These are phyloP conservation scores for Phycomyces blakesleeanus DNA, from an alignment of 192 early-diverging fungal genomes.

Conservation along the genomic window DNA sequence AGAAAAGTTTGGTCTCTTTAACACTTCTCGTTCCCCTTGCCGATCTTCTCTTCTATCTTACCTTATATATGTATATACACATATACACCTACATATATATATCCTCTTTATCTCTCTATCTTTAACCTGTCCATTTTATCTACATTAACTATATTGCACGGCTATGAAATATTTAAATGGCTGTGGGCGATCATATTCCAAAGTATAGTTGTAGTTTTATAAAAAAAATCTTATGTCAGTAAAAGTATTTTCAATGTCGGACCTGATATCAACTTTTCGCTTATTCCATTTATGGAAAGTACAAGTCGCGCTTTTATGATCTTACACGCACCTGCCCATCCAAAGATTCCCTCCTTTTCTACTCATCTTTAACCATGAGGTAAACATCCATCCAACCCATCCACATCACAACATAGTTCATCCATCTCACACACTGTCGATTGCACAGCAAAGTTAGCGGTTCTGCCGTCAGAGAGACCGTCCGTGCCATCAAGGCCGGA, in stretches of 20 bases:
- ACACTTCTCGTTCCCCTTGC: too few species aligned
- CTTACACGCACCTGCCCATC: conserved; percentile 1
- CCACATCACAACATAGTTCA: background rate
- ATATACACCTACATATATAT: too few species aligned
- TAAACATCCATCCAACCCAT: conserved; percentile 17
- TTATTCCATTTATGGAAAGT: background rate
- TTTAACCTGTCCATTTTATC: background rate
- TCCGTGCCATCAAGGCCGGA: conserved; percentile 61
- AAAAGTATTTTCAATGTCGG: background rate
- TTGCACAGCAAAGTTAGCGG: conserved; percentile 76
- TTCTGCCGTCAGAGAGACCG: conserved; percentile 82
- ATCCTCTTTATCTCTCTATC: background rate
- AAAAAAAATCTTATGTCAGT: too few species aligned
- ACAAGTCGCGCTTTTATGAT: background rate
- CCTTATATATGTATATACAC: too few species aligned
- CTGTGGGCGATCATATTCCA: too few species aligned
- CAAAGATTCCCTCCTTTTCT: conserved; percentile 15
- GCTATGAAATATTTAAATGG: too few species aligned
- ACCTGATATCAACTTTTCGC: background rate
- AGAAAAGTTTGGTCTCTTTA: too few species aligned
- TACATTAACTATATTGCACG: too few species aligned
- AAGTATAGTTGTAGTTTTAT: too few species aligned
- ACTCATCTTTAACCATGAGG: conserved; percentile 25
- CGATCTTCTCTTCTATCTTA: too few species aligned
- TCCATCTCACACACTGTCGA: background rate